Evolutionary conservation across 2,329 filamentous ascomycete species (phyloP), one percentile per base, ranked within the genome.

Genomic region (Aspergillus niger): DNA sequence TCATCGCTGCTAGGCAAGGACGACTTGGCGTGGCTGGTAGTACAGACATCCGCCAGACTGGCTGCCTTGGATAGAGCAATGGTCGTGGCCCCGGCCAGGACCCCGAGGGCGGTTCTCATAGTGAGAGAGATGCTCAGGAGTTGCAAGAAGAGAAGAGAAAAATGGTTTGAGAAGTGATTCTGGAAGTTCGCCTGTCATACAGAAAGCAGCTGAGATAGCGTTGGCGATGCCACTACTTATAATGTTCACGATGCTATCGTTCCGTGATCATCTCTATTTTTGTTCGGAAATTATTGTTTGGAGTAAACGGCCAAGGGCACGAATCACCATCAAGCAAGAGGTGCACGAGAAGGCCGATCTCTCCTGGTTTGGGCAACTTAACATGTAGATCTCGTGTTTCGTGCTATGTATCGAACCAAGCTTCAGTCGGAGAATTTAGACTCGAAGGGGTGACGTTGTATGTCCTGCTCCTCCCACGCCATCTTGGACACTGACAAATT

Each of bases 41-140:
- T 55, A 15, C 53, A 55, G 24, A 55, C 53, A 11, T 39, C 36
- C 4, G 50, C 50, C 8, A 53, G 20, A n/a, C 50, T 53, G 20
- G 50, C 32, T 38, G 50, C 36, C 5, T 39, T 20, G 22, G 50
- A 30, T 5, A 53, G 30, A 17, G 20, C 50, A n/a, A 39, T 17
- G 3, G 50, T 53, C 10, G 50, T 53, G 50, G 50, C 50, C 36
- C 30, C 50, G 22, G 50, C 50, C 6, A 53, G 22, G 15, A 39
- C 50, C 13, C 49, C 49, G 7, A 53, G 17, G 13, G 30, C 32
- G 5, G 32, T 8, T 53, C 36, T 53, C 50, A 53, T 53, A 10
- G 3, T 53, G 24, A 20, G 20, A 20, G 20, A 20, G 20, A 20
- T 20, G 20, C 20, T 20, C 2, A 20, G 20, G 20, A 20, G 20